Base-by-base conservation (phyloP, 192 early-diverging fungal species). In the Mycoemilia scoparia region DNA sequence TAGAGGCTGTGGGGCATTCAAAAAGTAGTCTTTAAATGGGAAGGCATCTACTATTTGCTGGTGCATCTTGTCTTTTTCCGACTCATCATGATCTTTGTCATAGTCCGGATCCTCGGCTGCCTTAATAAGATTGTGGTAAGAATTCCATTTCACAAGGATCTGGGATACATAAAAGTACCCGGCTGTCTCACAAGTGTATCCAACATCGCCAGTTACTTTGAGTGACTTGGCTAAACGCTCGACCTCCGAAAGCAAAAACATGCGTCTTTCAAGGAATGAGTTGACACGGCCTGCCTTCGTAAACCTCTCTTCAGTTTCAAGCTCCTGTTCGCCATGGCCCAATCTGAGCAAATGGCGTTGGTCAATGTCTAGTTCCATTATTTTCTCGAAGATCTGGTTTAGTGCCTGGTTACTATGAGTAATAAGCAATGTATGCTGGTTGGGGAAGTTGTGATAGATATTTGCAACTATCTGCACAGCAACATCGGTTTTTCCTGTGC, bases 381-480 rank as follows among this genome's bases (percentile, higher is more conserved):
- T 92, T 45, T 96, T 96, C 51, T 84, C 89, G 46, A 99, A 97
- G 24, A 99, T 69, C 38, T 97, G 92, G 60, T 96, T 96, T 24
- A 99, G 64, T n/a, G 92, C 92, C 54, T 95, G 90, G 54, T 97
- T 97, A 26, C 84, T 90, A 46, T 93, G 87, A 2, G 96, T 92
- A 8, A 99, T 66, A 3, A 99, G 54, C 14, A 99, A 69, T 10
- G 79, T 96, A 29, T 85, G 90, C 45, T 96, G 77, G 9, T 74
- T 59, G 1, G 89, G 86, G 43, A 59, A 73, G 37, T 82, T 84
- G 63, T 92, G 87, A 50, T 97, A 97, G 24, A 96, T 55, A 41
- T 93, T 96, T 50, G 83, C 67, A 39, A 95, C 82, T 15, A 90
- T 86, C 54, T 99, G 91, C 7, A 91, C 96, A 1, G 96, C 91